Base-by-base conservation (phyloP, 2,329 filamentous ascomycete genomes). In the Diaporthe sp. region DNA sequence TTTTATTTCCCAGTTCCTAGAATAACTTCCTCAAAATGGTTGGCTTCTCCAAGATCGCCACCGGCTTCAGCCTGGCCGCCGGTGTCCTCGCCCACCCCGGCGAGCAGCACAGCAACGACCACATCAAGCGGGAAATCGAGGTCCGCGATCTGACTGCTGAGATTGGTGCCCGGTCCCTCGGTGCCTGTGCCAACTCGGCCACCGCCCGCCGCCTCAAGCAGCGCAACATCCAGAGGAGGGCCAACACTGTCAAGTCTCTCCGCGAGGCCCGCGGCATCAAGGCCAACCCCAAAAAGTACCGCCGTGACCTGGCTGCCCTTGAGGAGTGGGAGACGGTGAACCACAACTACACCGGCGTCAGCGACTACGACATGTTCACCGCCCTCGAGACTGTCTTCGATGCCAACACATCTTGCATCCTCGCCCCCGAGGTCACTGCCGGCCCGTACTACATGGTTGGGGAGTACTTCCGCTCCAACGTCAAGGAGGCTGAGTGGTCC, bases 391-490 rank as follows among this genome's bases (percentile, higher is more conserved):
- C 75, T 75, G 79, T 85, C 49, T 77, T 84, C 77, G 80, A 80
- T 42, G 82, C 80, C 46, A 83, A 84, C 75, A 83, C 81, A 9
- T 82, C 81, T 68, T 84, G 82, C 53, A 81, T 84, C 61, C 77
- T 84, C 31, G 79, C 82, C 44, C 83, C 83, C 44, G 81, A 83
- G 62, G 77, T 84, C 49, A 84, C 82, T 6, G 80, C 82, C 59
- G 83, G 83, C 1, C 86, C 75, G 2, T 77, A 77, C 42, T 83
- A 85, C 77, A 82, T 88, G 34, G 80, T 82, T n/a, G 87, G 86
- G 62, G 86, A 88, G 79, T 82, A 85, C 74, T 79, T 88, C 74
- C 84, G 87, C 58, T 80, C 83, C 55, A 84, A 89, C 76, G 82
- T 89, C 76, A 84, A 83, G 74, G 87, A 89, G 73, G 72, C 79